Evolutionary conservation across 192 early-diverging fungal genomes (phyloP).

Genomic region (Podila clonocystis): DNA sequence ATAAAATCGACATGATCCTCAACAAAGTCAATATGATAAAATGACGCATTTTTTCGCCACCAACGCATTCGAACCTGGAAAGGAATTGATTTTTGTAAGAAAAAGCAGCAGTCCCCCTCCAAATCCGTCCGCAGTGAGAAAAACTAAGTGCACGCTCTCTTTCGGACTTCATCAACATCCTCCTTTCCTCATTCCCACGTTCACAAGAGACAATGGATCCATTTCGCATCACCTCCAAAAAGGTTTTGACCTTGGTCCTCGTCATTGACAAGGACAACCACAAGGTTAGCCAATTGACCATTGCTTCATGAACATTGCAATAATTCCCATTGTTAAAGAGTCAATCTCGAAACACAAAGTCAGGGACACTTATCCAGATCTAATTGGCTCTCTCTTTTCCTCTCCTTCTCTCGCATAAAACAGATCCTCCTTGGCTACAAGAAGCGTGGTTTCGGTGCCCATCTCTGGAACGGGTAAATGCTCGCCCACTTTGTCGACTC

Average conservation of each 20-base stretch:
- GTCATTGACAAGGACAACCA: slow-evolving; percentile 48
- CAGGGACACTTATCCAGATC: neutral
- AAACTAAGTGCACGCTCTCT: too few species aligned
- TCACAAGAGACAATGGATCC: slow-evolving; percentile 17
- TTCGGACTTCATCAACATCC: neutral
- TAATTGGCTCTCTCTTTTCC: neutral
- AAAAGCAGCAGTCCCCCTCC: too few species aligned
- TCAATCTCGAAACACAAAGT: neutral
- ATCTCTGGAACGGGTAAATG: slow-evolving; percentile 69
- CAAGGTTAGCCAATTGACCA: slow-evolving; percentile 1
- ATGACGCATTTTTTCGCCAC: too few species aligned
- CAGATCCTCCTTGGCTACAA: slow-evolving; percentile 80
- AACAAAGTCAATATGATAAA: too few species aligned
- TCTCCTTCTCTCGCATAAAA: neutral
- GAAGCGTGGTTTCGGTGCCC: slow-evolving; percentile 81
- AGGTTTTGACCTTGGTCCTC: slow-evolving; percentile 57
- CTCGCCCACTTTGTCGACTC: neutral
- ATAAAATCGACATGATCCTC: too few species aligned
- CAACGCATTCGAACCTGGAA: too few species aligned
- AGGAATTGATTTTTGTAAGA: too few species aligned
- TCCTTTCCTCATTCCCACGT: neutral
- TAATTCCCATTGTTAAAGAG: neutral
- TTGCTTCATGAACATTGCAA: neutral
- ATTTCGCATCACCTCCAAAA: slow-evolving; percentile 52
- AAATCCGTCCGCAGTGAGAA: too few species aligned